Percentiles rank a stretch among this genome's conserved stretches.
These are phyloP conservation scores for Verbascum thapsus DNA, from an alignment of 257 asterid species.

Conservation along the genomic window DNA sequence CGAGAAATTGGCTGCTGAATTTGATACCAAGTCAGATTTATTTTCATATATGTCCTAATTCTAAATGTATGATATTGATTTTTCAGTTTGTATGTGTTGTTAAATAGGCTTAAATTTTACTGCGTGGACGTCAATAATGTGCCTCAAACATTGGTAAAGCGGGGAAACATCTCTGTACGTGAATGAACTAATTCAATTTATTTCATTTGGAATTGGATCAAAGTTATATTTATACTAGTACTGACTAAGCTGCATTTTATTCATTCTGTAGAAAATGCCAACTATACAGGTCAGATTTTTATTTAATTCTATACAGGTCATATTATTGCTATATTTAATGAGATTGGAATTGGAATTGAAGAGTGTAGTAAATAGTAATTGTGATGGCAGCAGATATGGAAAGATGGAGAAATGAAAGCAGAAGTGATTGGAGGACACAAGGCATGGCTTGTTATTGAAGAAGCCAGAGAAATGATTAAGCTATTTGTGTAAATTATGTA, in stretches of 20 bases:
- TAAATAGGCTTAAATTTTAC: conserved; percentile 67
- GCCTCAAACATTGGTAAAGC: conserved; percentile 76
- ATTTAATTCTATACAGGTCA: background rate
- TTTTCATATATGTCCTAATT: background rate
- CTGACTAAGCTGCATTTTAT: conserved; percentile 6
- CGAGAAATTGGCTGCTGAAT: conserved; percentile 88
- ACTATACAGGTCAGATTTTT: conserved; percentile 80
- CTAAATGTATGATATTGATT: background rate
- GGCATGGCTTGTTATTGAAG: conserved; percentile 96
- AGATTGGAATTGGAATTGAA: background rate
- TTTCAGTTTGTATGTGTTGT: background rate
- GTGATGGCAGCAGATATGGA: conserved; percentile 81
- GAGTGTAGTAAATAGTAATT: no score
- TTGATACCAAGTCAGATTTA: conserved; percentile 64
- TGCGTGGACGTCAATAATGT: conserved; percentile 87
- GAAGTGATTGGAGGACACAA: conserved; percentile 95
- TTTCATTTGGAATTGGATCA: background rate
- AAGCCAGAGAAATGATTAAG: conserved; percentile 77
- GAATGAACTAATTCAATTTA: background rate
- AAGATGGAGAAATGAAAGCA: conserved; percentile 92
- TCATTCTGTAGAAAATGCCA: conserved; percentile 80
- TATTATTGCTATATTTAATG: no score
- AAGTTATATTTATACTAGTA: background rate
- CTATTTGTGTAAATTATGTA: conserved; percentile 34
- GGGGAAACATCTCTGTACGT: conserved; percentile 83